phyloP scores from a whole-genome alignment of 441 rosid genomes.

The Arabidopsis lyrata region DNA sequence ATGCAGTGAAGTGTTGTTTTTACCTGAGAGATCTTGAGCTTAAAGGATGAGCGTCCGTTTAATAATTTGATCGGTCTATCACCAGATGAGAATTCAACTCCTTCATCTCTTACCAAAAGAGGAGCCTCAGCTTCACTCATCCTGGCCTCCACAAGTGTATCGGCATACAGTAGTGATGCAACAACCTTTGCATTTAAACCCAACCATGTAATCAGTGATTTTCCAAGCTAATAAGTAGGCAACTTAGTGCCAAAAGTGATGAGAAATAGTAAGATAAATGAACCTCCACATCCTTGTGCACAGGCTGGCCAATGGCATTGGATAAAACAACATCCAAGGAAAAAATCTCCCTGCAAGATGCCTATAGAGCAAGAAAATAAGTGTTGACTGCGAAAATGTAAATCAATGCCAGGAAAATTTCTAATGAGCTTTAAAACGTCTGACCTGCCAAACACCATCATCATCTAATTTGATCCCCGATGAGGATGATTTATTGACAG shows the following conservation, averaged over 20 bases:
- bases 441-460: conserved; percentile 82
- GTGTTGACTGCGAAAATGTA: not conserved
- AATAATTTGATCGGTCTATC: conserved; percentile 63
- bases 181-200: conserved; percentile 56
- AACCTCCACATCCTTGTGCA: conserved; percentile 70
- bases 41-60: conserved; percentile 69
- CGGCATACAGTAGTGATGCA: conserved; percentile 73
- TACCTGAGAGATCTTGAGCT: conserved; percentile 85
- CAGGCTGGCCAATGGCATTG: conserved; percentile 60
- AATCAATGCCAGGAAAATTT: not conserved
- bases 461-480: conserved; percentile 66
- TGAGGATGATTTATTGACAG: conserved; percentile 62
- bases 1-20: conserved; percentile 1
- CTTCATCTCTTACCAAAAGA: conserved; percentile 69
- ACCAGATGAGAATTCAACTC: conserved; percentile 64
- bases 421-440: conserved; percentile 18
- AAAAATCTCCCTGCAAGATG: conserved; percentile 70
- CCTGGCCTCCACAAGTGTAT: conserved; percentile 62
- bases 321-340: conserved; percentile 71
- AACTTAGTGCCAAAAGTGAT: conserved; percentile 2
- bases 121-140: conserved; percentile 67
- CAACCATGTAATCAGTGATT: not conserved
- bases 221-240: not conserved
- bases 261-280: conserved; percentile 6
- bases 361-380: conserved; percentile 49